Evolutionary conservation across 2,329 filamentous ascomycete species (phyloP), one percentile per base, ranked within the genome.

Genomic region (Scytalidium sp.): DNA sequence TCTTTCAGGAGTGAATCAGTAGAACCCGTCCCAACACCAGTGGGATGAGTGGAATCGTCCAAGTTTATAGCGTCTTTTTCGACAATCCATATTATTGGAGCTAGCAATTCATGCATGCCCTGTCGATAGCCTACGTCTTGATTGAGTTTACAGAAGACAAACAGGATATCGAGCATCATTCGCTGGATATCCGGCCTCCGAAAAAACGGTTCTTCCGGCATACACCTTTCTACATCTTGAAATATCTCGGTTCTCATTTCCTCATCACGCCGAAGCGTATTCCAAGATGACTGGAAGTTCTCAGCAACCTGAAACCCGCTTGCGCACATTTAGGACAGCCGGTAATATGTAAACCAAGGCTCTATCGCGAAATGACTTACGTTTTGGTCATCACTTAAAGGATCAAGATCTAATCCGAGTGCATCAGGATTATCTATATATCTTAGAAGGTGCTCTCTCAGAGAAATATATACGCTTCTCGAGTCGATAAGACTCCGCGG

Each of bases 21-120:
- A 27, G 39, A 23, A n/a, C 47, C 45, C 15, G 43, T 50, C 6
- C 25, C 32, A 21, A 41, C 41, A 21, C 88, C 78, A n/a, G 32
- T n/a, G 17, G 17, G 13, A 10, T 27, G 25, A 7, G 7, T 27
- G 25, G 25, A 27, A 36, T 15, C 13, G 15, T 10, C 17, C 15
- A n/a, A 36, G 7, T 36, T 15, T 45, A 96, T 74, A 6, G 92
- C 87, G 70, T 99, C 94, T 59, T 85, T 78, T 58, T 92, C 84
- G 5, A 97, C 73, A 2, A 90, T 88, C 78, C 90, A 90, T 6
- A 97, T 74, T 32, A 99, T 84, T 0, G 94, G 92, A 0, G 94
- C 94, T 13, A 97, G 76, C 41, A 99, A 75, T 70, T 99, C 94
- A 66, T 99, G 94, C 93, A 99, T 99, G 10, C 94, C 94, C 71